Evolutionary conservation across 225 moss, liverwort and hornwort genomes (phyloP).

Genomic region (Bryum argenteum): DNA sequence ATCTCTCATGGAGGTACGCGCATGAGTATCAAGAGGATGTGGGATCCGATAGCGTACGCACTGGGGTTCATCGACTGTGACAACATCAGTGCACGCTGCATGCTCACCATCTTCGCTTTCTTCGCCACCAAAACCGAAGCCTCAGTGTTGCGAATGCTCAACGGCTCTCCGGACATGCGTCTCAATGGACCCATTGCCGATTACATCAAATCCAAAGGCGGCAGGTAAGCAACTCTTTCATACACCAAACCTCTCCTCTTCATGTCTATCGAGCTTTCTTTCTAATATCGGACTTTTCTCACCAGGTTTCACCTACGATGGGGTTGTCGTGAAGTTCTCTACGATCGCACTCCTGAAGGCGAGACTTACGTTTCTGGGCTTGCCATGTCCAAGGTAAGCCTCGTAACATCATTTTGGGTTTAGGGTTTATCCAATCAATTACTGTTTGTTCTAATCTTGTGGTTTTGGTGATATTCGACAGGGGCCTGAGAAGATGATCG

Average conservation of each 20-base stretch:
- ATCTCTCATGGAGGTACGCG: conserved; percentile 88
- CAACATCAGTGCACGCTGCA: conserved; percentile 94
- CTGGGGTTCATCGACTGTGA: conserved; percentile 94
- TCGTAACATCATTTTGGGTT: neutral
- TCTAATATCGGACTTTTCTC: too few relatives aligned
- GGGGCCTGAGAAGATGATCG: conserved; percentile 74
- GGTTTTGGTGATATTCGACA: conserved; percentile 35
- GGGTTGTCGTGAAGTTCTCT: conserved; percentile 89
- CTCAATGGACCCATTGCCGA: conserved; percentile 94
- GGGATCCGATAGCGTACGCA: conserved; percentile 96
- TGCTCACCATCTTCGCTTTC: conserved; percentile 96
- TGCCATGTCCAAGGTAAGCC: conserved; percentile 67
- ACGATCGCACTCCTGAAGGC: conserved; percentile 72
- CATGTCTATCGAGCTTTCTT: neutral
- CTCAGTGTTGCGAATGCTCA: conserved; percentile 88
- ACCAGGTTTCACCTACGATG: conserved; percentile 80
- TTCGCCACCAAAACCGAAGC: conserved; percentile 98
- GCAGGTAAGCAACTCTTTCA: conserved; percentile 51
- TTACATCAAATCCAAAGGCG: conserved; percentile 85
- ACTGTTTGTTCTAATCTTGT: conserved; percentile 13
- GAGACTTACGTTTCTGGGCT: conserved; percentile 80
- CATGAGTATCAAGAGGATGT: conserved; percentile 92
- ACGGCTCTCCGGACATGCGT: conserved; percentile 90
- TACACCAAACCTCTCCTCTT: neutral
- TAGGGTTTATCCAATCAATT: too few relatives aligned